Base-by-base conservation (phyloP, 352 stramenopile species). In the Phytophthora chlamydospora region DNA sequence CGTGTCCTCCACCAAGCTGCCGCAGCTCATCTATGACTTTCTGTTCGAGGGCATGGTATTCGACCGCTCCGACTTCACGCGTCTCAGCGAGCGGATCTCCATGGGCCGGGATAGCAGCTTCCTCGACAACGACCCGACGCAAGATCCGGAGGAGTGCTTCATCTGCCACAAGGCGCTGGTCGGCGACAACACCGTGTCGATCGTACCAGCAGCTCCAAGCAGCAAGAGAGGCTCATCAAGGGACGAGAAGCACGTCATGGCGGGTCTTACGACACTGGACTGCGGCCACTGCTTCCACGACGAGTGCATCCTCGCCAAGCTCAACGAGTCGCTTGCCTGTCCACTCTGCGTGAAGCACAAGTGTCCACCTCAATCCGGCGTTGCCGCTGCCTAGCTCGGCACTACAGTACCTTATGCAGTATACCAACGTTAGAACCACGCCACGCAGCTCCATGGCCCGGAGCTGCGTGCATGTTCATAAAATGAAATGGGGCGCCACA, bases 251-350 rank as follows among this genome's bases (percentile, higher is more conserved):
- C 49, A 52, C 27, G 55, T 72, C 21, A 71, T 66, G 47, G 68
- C 78, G 11, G 82, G 80, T 33, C 62, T 95, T 21, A 93, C 86
- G 21, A 92, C 84, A 35, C 74, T 95, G 2, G 63, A 86, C 41
- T 95, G 86, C 46, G 83, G 86, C 13, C 86, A 95, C 63, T 84
- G 83, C 42, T 95, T 92, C 71, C 86, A 95, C 58, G 86, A 95
- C 47, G 86, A 95, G 53, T 95, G 86, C 63, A 95, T 95, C 49
- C 64, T 95, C 7, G 71, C 66, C 41, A 92, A 95, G 58, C 78
- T 95, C 32, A 95, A 95, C 65, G 68, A 90, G 58, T 73, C 53
- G 19, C 68, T 95, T 8, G 51, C 63, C 42, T 95, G 86, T 58
- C 86, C 86, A 19, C 61, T 90, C 10, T 95, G 86, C 48, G 50